Evolutionary conservation across 257 asterid species (phyloP), one percentile per base, ranked within the genome.

Genomic region (Petrea volubilis): DNA sequence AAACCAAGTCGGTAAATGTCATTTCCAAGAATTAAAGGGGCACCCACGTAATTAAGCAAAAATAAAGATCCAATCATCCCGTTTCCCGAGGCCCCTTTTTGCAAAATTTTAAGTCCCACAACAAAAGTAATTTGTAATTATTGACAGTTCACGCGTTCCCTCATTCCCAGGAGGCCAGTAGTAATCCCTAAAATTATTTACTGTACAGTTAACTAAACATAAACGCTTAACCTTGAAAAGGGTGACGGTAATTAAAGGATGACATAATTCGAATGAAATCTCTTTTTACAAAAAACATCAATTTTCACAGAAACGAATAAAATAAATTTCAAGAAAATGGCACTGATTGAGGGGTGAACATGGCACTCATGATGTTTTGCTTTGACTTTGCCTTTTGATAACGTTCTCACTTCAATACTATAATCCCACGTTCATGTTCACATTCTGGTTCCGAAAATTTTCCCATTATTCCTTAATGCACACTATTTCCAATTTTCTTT

Each of bases 331-430:
- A 33, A 53, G 57, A 18, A 53, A 60, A 49, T 17, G 73, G 56
- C 47, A 57, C 64, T 76, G 74, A 73, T 77, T 77, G 77, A 64
- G 51, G 17, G 46, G 64, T 57, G 84, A 82, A 80, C 83, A 74
- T 80, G 85, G 85, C 68, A 24, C 15, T 80, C 84, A 83, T 80
- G 83, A 76, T 75, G 75, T 72, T 70, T 67, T 36, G 47, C 9
- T 77, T 80, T 80, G 85, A 78, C 85, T 80, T 79, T 47, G 75
- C 76, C 70, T 51, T 64, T 27, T 12, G 1, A 64, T 57, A 51
- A 74, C 73, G 34, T 64, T 61, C 46, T 43, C 70, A 31, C 66
- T 49, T 34, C 33, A 63, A 50, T 80, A 33, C 60, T 74, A 60
- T 36, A 81, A 61, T 60, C 73, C 55, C 82, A 62, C 74, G 33